Evolutionary conservation across 2,329 filamentous ascomycete species (phyloP).

Genomic region (Aspergillus caelatus): DNA sequence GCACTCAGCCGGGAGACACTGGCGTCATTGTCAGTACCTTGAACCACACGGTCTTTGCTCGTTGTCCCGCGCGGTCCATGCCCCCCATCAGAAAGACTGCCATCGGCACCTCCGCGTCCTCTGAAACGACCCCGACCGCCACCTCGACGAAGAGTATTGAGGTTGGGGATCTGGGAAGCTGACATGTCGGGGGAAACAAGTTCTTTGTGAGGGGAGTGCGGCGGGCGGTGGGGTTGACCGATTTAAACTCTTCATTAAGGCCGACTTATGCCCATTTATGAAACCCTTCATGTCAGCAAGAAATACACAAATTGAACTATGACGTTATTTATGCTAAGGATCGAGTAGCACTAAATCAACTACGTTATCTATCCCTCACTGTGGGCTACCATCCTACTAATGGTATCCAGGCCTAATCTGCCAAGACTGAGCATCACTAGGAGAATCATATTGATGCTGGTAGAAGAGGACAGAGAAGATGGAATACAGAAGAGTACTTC

Average conservation of each 20-base stretch:
- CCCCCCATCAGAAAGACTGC: conserved; percentile 20
- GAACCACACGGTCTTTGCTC: conserved; percentile 72
- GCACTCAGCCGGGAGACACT: conserved; percentile 87
- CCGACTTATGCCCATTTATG: background rate
- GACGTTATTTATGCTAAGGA: background rate
- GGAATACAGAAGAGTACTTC: background rate
- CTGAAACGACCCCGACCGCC: conserved; percentile 53
- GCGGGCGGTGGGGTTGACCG: conserved; percentile 9
- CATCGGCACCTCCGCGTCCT: conserved; percentile 41
- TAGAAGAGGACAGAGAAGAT: background rate
- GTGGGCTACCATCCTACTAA: background rate
- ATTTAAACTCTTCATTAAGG: background rate
- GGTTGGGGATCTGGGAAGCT: conserved; percentile 75
- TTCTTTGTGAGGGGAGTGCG: conserved; percentile 14
- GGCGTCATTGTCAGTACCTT: conserved; percentile 89
- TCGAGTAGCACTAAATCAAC: background rate
- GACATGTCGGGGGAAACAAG: conserved; percentile 57
- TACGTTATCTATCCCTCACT: background rate
- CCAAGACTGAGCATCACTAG: background rate
- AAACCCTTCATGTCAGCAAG: background rate
- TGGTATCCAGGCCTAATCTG: background rate
- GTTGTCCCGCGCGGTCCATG: conserved; percentile 27
- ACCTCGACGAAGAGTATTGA: conserved; percentile 62
- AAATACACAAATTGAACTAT: background rate
- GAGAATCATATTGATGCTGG: background rate